Evolutionary conservation across 768 basidiomycete species (phyloP), one percentile per base, ranked within the genome.

Genomic region (Termitomyces sp.): DNA sequence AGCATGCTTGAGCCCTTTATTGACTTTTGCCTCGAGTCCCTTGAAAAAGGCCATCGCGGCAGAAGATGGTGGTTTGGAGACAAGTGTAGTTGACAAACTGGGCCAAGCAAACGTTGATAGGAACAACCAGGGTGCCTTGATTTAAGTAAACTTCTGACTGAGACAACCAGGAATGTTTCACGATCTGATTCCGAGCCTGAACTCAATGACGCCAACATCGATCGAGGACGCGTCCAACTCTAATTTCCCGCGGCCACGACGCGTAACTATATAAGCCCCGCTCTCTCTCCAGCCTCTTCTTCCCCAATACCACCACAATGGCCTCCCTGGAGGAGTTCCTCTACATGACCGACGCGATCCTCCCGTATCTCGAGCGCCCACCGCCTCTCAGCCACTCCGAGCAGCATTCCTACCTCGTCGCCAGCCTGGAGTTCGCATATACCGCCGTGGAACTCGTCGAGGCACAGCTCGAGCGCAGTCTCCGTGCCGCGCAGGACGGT

Each of bases 1-100:
- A 37, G 76, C 74, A 63, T 79, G 78, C 6, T 69, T 68, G n/a
- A 72, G 57, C 24, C 74, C 74, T 66, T 80, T 77, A 18, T 62
- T 61, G 20, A 75, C 47, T 30, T 65, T 65, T 0, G 62, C 61
- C 18, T 62, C 46, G 20, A 57, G n/a, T 31, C 34, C 45, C 15
- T 49, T 57, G 47, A 57, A 48, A 3, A 57, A 57, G 36, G 56
- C 39, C 56, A 55, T 59, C 27, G 27, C 27, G 27, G 27, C 27
- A 27, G 61, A 22, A 58, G 58, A 41, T 57, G 51, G 54, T 56
- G 50, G 57, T 55, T 55, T 11, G 30, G 34, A 30, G 16, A 48
- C 49, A 37, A 59, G 27, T 27, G 27, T 4, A 27, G 27, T 27
- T 27, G 27, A 37, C 58, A 61, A 61, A 52, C 30, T 56, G 42